Evolutionary conservation across 2,329 filamentous ascomycete species (phyloP).

Genomic region (Colletotrichum brevisporum): DNA sequence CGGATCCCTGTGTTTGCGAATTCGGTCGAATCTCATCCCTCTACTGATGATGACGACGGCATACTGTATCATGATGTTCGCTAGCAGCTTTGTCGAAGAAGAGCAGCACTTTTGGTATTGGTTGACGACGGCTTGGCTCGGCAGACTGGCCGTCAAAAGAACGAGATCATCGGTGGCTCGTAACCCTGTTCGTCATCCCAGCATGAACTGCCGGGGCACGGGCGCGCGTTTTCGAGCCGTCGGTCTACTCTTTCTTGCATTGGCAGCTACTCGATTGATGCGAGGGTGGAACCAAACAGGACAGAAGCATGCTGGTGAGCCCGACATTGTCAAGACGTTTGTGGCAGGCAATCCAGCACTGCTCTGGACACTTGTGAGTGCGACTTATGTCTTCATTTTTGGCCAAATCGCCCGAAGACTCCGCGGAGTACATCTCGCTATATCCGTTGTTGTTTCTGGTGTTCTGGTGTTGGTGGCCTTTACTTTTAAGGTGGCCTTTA

Average conservation of each 20-base stretch:
- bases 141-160: constrained; percentile 64
- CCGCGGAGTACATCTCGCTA: constrained; percentile 56
- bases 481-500: constrained; percentile 92
- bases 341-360: constrained; percentile 73
- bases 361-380: constrained; percentile 81
- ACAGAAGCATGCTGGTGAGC: constrained; percentile 92
- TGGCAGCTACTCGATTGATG: constrained; percentile 75
- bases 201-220: constrained; percentile 9
- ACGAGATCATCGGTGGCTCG: constrained; percentile 53
- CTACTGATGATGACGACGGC: constrained; percentile 67
- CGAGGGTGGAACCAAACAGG: constrained; percentile 97
- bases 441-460: constrained; percentile 57
- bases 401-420: constrained; percentile 60
- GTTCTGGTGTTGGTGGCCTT: constrained; percentile 70
- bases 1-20: constrained; percentile 36
- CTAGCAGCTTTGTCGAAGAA: constrained; percentile 97
- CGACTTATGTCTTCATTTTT: constrained; percentile 76
- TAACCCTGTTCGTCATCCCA: neutral
- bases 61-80: constrained; percentile 95
- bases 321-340: constrained; percentile 85
- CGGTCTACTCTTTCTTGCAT: constrained; percentile 55
- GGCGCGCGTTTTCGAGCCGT: constrained; percentile 6
- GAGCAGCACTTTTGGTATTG: constrained; percentile 99
- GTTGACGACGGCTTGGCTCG: constrained; percentile 80
- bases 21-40: constrained; percentile 51